phyloP scores from a whole-genome alignment of 495 filamentous ascomycete genomes.

The Umbilicaria muhlenbergii region DNA sequence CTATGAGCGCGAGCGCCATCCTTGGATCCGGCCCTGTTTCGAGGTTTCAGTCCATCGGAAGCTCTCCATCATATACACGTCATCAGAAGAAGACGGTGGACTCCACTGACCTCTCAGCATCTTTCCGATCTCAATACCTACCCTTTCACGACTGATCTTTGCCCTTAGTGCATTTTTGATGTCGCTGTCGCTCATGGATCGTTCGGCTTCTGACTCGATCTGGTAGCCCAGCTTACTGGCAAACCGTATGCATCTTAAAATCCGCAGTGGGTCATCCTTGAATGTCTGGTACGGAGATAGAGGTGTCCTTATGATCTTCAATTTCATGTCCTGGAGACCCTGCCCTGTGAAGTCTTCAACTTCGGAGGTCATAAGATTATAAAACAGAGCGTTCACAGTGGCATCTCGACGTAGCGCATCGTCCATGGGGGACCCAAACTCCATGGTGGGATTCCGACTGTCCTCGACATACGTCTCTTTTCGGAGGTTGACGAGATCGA shows the following conservation, averaged over 20 bases:
- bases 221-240: conserved; percentile 66
- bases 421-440: conserved; percentile 82
- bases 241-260: conserved; percentile 82
- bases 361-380: conserved; percentile 59
- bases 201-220: conserved; percentile 51
- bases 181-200: conserved; percentile 55
- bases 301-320: conserved; percentile 66
- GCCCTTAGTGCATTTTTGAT: conserved; percentile 63
- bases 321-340: conserved; percentile 60
- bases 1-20: conserved; percentile 51
- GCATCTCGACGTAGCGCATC: conserved; percentile 85
- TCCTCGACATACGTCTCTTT: conserved; percentile 79
- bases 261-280: conserved; percentile 79
- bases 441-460: conserved; percentile 80
- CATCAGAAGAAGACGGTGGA: not conserved
- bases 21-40: conserved; percentile 49
- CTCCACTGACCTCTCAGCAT: conserved; percentile 67
- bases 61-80: not conserved
- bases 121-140: conserved; percentile 74
- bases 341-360: conserved; percentile 74
- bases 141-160: conserved; percentile 85
- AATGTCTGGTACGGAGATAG: conserved; percentile 86
- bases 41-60: not conserved
- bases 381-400: conserved; percentile 92
- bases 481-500: conserved; percentile 87